Conservation (phyloP, 2,329 filamentous ascomycete species). For the Teratosphaeria gauchensis region DNA sequence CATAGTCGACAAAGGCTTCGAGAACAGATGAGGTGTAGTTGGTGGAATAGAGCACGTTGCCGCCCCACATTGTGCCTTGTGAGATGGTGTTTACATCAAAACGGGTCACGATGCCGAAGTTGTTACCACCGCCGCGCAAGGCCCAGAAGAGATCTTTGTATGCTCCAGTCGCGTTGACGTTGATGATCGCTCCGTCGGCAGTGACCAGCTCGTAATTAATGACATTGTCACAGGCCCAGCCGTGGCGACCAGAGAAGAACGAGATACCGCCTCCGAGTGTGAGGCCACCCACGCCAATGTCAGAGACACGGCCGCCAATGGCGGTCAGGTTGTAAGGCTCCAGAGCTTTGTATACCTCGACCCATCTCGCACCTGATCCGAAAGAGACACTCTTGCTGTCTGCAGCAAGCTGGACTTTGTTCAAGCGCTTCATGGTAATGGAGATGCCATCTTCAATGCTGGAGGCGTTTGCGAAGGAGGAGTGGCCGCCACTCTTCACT, state of each 20-base stretch:
- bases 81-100: constrained; percentile 15
- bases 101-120: constrained; percentile 21
- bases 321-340: constrained; percentile 9
- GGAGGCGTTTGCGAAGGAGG: constrained; percentile 13
- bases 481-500: constrained; percentile 21
- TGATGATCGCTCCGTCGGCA: constrained; percentile 13
- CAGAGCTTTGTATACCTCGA: constrained; percentile 10
- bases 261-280: constrained; percentile 22
- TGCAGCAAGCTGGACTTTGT: constrained; percentile 8
- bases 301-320: constrained; percentile 16
- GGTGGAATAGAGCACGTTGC: constrained; percentile 1
- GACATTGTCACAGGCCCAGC: constrained; percentile 23
- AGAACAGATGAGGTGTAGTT: not conserved
- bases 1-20: constrained; percentile 1
- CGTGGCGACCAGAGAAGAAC: constrained; percentile 18
- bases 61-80: constrained; percentile 12
- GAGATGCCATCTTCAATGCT: constrained; percentile 19
- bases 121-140: constrained; percentile 19
- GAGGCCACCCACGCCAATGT: constrained; percentile 21
- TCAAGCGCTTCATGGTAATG: constrained; percentile 15
- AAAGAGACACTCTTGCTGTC: constrained; percentile 10
- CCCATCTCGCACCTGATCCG: constrained; percentile 11
- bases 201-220: constrained; percentile 20
- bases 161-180: constrained; percentile 11
- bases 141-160: constrained; percentile 16